Evolutionary conservation across 768 basidiomycete genomes (phyloP), one percentile per base, ranked within the genome.

Genomic region (Tricholoma sp.): DNA sequence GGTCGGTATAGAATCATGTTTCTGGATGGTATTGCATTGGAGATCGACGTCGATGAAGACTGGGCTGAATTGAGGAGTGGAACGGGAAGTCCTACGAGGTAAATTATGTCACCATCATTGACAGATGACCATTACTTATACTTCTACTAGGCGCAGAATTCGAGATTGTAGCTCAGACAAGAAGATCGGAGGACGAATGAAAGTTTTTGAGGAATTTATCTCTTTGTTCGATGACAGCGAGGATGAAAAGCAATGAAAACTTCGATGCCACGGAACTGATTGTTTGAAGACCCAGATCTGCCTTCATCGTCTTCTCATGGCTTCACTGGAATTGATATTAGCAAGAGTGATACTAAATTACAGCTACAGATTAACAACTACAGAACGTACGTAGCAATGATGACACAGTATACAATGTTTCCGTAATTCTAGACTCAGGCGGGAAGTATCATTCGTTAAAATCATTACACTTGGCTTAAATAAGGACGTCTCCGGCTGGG

Each of bases 1-100:
- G 74, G 75, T 7, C 63, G 71, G 28, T 78, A 76, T 54, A 71
- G 68, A 57, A 68, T 78, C 12, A 76, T 78, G 75, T 78, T 78
- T 56, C 51, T 74, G 17, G 76, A 77, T 61, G 76, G 76, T 1
- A 63, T 65, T 31, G 60, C 67, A 28, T 63, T 77, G 50, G 74
- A 76, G 42, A 66, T 78, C 50, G 75, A 77, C 52, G 72, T 74
- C 3, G 76, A 78, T 50, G 74, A 78, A 57, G 75, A 76, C 42
- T 70, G 71, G 68, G 70, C 71, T 2, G 72, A 75, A 55, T 65
- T 72, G 45, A 68, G 61, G 33, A 64, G 61, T 34, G 63, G 54
- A 48, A 53, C 62, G 2, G 76, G 74, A 1, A 59, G 63, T 31
- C 60, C 54, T 36, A 62, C 64, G 10, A 65, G 69, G 75, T 72